These are phyloP conservation scores for Pseudocercospora eumusae DNA, from an alignment of 2,329 filamentous ascomycete genomes.

Conservation along the genomic window DNA sequence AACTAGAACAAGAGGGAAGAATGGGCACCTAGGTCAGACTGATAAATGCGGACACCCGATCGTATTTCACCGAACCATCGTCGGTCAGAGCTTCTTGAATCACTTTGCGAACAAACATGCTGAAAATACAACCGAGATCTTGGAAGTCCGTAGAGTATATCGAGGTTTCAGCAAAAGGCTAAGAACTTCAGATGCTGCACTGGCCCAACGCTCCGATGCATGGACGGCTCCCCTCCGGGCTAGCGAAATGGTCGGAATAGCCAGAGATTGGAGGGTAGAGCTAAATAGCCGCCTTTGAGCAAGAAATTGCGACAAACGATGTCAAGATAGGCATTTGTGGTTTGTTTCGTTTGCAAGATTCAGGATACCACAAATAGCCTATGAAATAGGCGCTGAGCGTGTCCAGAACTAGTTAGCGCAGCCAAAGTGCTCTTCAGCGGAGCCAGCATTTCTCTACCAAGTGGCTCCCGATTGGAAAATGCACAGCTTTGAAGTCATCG, in stretches of 20 bases:
- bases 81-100: constrained; percentile 2
- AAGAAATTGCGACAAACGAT: neutral
- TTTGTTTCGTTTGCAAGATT: neutral
- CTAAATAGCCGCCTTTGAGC: neutral
- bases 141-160: neutral
- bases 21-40: neutral
- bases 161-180: neutral
- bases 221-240: neutral
- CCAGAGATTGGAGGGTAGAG: neutral
- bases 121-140: neutral
- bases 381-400: neutral
- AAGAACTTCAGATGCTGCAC: neutral
- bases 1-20: neutral
- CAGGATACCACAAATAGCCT: neutral
- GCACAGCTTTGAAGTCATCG: too few relatives aligned
- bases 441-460: neutral
- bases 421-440: neutral
- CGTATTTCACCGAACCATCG: neutral
- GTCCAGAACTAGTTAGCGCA: neutral
- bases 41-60: neutral
- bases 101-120: neutral
- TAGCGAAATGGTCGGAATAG: neutral
- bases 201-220: neutral
- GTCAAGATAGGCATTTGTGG: neutral
- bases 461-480: too few relatives aligned